These are phyloP conservation scores for Chlorella sp. DNA, from an alignment of 139 green algal species.

Conservation along the genomic window DNA sequence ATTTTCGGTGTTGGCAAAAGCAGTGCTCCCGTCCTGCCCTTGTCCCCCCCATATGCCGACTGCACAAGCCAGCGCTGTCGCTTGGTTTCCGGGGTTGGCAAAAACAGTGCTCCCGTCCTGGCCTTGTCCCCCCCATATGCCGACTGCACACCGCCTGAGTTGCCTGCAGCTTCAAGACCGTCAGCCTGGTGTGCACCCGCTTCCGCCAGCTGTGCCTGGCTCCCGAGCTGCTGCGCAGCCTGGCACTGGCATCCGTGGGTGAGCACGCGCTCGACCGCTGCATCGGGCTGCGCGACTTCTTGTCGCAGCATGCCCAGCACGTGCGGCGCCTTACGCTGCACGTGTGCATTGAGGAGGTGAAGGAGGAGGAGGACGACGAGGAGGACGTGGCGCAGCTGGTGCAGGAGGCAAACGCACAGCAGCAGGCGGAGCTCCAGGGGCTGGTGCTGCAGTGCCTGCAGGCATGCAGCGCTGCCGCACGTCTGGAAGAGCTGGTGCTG, in stretches of 20 bases:
- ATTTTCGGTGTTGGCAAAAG: too few relatives aligned
- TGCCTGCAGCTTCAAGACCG: neutral
- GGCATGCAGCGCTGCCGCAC: neutral
- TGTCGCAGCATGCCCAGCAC: neutral
- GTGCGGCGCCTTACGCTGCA: conserved; percentile 10
- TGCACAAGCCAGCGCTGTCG: too few relatives aligned
- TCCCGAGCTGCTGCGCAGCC: neutral
- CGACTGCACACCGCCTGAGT: too few relatives aligned
- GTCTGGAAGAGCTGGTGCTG: neutral
- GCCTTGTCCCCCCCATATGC: too few relatives aligned
- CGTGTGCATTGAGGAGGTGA: neutral
- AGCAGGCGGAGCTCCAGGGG: neutral
- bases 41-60: too few relatives aligned
- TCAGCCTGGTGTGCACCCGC: neutral
- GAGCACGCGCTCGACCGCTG: neutral
- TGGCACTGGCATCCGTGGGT: neutral
- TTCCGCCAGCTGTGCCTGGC: conserved; percentile 3
- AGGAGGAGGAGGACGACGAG: neutral
- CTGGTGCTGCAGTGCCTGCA: neutral
- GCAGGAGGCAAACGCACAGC: neutral
- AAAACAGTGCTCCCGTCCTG: too few relatives aligned
- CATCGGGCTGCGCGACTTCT: neutral
- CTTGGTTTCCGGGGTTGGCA: too few relatives aligned
- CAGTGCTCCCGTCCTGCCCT: too few relatives aligned
- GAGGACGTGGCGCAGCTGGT: too few relatives aligned